Base-by-base conservation (phyloP, 2,329 filamentous ascomycete species). In the Ceratocystis harringtonii region DNA sequence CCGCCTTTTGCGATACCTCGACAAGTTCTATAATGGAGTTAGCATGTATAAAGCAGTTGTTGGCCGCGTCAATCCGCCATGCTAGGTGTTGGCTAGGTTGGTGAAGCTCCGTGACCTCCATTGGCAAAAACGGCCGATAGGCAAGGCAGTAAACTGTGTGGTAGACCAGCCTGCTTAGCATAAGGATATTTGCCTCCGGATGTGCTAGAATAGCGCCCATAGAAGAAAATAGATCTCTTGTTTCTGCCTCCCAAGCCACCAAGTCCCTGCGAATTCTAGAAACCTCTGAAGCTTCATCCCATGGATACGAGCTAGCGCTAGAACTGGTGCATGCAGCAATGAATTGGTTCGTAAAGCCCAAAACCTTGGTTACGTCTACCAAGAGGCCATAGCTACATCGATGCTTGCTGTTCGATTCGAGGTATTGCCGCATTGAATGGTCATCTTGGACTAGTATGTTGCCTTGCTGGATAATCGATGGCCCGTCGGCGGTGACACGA, bases 21-120 rank as follows among this genome's bases (percentile, higher is more conserved):
- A 91, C 86, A 2, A 95, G 77, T 71, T 95, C 90, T 1, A 89
- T 85, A 63, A 95, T 92, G 4, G 90, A 89, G 71, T 95, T 95
- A 5, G 90, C 90, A 69, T 95, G 90, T 19, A 92, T 77, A 72
- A 84, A 94, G 74, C 90, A 95, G 72, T 92, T 81, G 71, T 94
- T 92, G 0, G 90, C 95, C 0, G 90, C 89, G 72, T 95, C 89
- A 61, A 95, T 92, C 72, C 95, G 90, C 90, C 90, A 95, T 32
- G 89, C 92, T 72, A 95, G 90, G 70, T 95, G 89, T 71, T 95
- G 90, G 1, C 88, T 88, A 0, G 83, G 87, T 15, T 88, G 88
- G 12, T 88, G 84, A 5, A 95, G 81, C 73, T 95, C 90, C 28
- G 87, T 83, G 2, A 95, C 78, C 73, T 95, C 88, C 68, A 95